phyloP scores from a whole-genome alignment of 495 filamentous ascomycete genomes.

The Evernia prunastri region DNA sequence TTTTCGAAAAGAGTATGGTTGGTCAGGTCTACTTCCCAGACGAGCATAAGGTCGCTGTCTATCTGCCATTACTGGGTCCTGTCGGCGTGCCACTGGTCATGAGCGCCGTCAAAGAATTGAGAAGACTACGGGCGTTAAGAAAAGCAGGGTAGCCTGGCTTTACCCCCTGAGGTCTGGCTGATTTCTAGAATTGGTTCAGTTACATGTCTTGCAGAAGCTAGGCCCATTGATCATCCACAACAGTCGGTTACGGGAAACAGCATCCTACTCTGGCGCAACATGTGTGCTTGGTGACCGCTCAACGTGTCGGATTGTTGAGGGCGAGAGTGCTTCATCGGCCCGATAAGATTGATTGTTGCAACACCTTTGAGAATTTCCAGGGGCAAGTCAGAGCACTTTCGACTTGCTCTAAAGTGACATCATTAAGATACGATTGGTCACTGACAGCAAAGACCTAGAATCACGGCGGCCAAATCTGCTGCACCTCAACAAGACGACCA shows the following conservation, averaged over 20 bases:
- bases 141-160: conserved; percentile 30
- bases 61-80: conserved; percentile 83
- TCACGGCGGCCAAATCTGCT: not conserved
- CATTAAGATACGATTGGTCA: not conserved
- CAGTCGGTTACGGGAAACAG: not conserved
- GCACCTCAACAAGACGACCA: not conserved
- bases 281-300: not conserved
- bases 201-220: not conserved
- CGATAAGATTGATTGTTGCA: not conserved
- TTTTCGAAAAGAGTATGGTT: conserved; percentile 99
- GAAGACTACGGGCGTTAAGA: conserved; percentile 39
- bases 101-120: conserved; percentile 73
- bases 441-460: not conserved
- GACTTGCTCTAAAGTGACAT: not conserved
- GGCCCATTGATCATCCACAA: not conserved
- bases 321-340: not conserved
- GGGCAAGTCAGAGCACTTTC: no score
- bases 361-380: not conserved
- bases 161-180: not conserved
- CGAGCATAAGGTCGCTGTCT: conserved; percentile 98
- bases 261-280: not conserved
- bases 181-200: not conserved
- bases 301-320: not conserved
- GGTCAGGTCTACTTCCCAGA: conserved; percentile 97
- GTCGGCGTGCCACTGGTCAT: conserved; percentile 86